Base-by-base conservation (phyloP, 2,329 filamentous ascomycete species). In the Exophiala bonariae region DNA sequence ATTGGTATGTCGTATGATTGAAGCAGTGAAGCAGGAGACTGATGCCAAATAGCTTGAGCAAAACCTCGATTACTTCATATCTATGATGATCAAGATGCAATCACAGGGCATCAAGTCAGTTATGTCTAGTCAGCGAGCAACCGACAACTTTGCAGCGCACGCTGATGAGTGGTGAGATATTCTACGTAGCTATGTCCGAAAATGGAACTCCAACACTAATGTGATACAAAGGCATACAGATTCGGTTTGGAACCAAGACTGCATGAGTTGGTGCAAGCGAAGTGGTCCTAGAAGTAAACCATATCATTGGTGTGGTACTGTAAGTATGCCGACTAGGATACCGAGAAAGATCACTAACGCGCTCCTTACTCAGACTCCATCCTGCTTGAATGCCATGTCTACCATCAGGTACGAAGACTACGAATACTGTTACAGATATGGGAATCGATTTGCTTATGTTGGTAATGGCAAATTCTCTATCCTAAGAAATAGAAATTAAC, bases 381-480 rank as follows among this genome's bases (percentile, higher is more conserved):
- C 28, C 28, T 31, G 14, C 32, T 8, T 34, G 6, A 34, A 34
- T 6, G 14, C 32, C 5, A 34, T 34, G 6, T 7, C 6, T 5
- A 34, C 13, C 5, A 6, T 14, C 5, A 6, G 32, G 13, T 34
- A 14, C 6, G 32, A 34, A 14, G 6, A 34, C 14, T 34, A 65
- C 44, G 49, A 61, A 37, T 62, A 65, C 39, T 52, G 55, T 34
- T 66, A 65, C 51, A 60, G 62, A 13, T 61, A 65, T 50, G 59
- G 58, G 36, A 71, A 70, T 52, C 58, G 63, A 7, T 71, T 67
- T 49, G 65, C 65, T 10, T 70, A 63, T 54, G 55, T 70, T n/a
- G 63, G 61, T 16, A 65, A 73, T 62, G 72, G 72, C n/a, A n/a
- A n/a, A n/a, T n/a, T n/a, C n/a, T n/a, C n/a, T n/a, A n/a, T n/a